A percentile compares a stretch with the other conserved stretches of the same genome.
Evolutionary conservation across 371 early-diverging fungal genomes (phyloP).

Genomic region (Mucor plumbeus): DNA sequence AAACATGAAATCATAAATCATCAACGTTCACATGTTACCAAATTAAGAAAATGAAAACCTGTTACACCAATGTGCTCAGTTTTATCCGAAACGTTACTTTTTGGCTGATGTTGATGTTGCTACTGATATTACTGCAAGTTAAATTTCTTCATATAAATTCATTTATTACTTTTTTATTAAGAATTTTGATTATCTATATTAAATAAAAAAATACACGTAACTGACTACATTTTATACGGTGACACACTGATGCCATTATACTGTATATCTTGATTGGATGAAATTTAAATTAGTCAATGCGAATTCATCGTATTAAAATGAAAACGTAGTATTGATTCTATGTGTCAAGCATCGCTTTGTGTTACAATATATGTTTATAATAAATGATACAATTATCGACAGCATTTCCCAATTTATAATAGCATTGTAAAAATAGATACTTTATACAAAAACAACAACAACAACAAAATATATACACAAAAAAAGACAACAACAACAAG

Average conservation of each 20-base stretch:
- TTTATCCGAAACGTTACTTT: background rate
- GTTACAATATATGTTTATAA: background rate
- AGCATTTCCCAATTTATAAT: background rate
- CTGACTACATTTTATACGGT: background rate
- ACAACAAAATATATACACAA: conserved; percentile 3
- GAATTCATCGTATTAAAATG: background rate
- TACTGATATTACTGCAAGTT: background rate
- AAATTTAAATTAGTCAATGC: background rate
- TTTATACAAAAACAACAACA: background rate
- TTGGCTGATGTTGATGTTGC: background rate
- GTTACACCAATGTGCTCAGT: background rate
- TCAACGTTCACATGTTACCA: background rate
- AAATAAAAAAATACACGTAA: background rate
- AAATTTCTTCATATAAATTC: background rate
- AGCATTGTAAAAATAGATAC: background rate
- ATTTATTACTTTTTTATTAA: background rate
- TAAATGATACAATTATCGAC: background rate
- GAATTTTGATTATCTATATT: background rate
- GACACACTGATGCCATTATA: conserved; percentile 1
- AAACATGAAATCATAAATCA: background rate
- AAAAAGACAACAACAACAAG: background rate
- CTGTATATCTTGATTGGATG: background rate
- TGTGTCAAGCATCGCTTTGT: conserved; percentile 11
- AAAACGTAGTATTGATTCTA: background rate
- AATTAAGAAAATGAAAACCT: background rate